phyloP scores from a whole-genome alignment of 2,329 filamentous ascomycete genomes.

The Alternaria triticimaculans region DNA sequence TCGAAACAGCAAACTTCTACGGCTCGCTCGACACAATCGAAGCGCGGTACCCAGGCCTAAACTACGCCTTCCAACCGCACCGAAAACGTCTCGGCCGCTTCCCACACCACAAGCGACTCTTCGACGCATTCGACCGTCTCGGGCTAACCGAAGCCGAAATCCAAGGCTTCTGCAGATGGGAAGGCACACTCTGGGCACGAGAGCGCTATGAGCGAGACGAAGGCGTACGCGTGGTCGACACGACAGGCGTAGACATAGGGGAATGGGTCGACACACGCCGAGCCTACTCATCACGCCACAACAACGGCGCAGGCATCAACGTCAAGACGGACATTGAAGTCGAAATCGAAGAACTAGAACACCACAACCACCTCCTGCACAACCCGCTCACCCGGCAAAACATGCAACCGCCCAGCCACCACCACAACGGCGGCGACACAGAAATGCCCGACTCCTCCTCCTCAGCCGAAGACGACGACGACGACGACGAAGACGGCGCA shows the following conservation, averaged over 20 bases:
- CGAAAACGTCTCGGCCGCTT: constrained; percentile 79
- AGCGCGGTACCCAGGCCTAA: constrained; percentile 80
- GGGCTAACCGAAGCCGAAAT: constrained; percentile 74
- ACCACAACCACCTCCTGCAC: constrained; percentile 1
- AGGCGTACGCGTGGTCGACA: constrained; percentile 72
- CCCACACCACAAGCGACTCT: constrained; percentile 77
- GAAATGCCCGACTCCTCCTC: constrained; percentile 16
- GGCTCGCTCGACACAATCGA: constrained; percentile 80
- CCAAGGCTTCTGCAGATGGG: constrained; percentile 76
- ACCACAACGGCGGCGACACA: constrained; percentile 8
- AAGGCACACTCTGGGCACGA: constrained; percentile 83
- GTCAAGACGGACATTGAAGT: constrained; percentile 53
- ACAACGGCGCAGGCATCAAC: constrained; percentile 39
- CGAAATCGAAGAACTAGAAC: constrained; percentile 43
- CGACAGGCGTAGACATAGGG: constrained; percentile 71
- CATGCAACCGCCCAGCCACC: neutral
- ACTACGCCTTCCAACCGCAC: constrained; percentile 76
- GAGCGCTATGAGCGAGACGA: constrained; percentile 80
- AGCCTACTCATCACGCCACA: neutral
- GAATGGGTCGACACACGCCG: constrained; percentile 60
- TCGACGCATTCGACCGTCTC: constrained; percentile 75
- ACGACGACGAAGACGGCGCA: neutral
- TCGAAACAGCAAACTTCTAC: constrained; percentile 80
- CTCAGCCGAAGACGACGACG: constrained; percentile 1
- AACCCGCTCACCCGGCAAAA: neutral